Percentiles rank a stretch among this genome's conserved stretches.
phyloP scores from a whole-genome alignment of 2,329 filamentous ascomycete species.

The Pseudophaeomoniella oleicola region DNA sequence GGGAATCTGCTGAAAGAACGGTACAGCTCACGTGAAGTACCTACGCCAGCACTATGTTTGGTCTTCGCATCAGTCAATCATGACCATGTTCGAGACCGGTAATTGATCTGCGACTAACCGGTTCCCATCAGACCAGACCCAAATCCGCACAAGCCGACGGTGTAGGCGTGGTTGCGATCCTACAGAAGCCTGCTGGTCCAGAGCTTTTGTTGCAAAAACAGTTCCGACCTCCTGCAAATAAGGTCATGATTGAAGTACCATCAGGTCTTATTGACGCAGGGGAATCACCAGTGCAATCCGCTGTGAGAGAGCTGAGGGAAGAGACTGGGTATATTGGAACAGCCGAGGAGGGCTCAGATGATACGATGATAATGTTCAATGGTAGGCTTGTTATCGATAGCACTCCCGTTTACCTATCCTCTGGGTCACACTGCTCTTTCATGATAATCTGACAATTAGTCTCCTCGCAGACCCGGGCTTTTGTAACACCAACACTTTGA shows the following conservation, averaged over 20 bases:
- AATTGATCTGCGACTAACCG: no score
- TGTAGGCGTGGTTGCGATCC: not conserved
- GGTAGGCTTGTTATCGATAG: slow-evolving; percentile 17
- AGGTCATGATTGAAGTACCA: slow-evolving; percentile 44
- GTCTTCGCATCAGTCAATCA: no score
- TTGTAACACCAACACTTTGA: slow-evolving; percentile 34
- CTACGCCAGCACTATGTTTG: no score
- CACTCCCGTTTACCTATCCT: no score
- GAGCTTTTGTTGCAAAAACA: slow-evolving; percentile 18
- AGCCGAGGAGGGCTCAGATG: slow-evolving; percentile 42
- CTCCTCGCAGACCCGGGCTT: slow-evolving; percentile 30
- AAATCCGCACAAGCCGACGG: not conserved
- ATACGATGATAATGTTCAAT: slow-evolving; percentile 31
- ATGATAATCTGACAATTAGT: not conserved
- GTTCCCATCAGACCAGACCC: not conserved
- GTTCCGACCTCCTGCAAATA: slow-evolving; percentile 45
- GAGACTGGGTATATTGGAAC: slow-evolving; percentile 47
- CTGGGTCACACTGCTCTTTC: no score
- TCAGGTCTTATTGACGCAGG: slow-evolving; percentile 44
- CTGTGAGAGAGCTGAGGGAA: slow-evolving; percentile 44
- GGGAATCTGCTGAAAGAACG: not conserved
- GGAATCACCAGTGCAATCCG: slow-evolving; percentile 41
- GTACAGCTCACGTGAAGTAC: no score
- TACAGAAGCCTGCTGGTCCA: not conserved
- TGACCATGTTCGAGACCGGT: no score